Conservation (phyloP, 371 early-diverging fungal species). For the Caulochytrium protostelioides region DNA sequence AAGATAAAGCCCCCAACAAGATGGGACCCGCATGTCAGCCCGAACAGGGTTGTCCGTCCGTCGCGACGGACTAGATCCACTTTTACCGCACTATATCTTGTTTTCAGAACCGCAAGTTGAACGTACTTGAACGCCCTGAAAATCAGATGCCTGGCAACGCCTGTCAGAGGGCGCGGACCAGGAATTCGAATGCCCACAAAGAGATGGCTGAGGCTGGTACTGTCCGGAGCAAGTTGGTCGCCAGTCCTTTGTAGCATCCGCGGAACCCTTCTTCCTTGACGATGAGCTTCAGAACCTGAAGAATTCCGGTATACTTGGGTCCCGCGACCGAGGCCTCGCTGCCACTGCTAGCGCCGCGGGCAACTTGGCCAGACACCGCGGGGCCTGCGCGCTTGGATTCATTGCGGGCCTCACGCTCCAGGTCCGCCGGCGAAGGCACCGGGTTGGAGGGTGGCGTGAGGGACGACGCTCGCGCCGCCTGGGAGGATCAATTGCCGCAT, state of each 20-base stretch:
- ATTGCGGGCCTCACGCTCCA: conserved; percentile 2
- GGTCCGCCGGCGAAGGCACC: neutral
- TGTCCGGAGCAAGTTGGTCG: conserved; percentile 65
- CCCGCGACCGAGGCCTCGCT: conserved; percentile 12
- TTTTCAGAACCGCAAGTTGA: no score
- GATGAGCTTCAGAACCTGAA: conserved; percentile 49
- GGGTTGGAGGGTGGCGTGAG: no score
- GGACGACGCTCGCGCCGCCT: no score
- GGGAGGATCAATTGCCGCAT: no score
- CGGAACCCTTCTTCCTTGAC: conserved; percentile 48
- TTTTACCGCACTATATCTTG: no score
- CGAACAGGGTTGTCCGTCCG: no score
- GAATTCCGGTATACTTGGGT: conserved; percentile 51
- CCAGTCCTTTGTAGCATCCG: conserved; percentile 73
- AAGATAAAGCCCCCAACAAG: no score
- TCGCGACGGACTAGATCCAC: no score
- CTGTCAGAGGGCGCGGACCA: conserved; percentile 8
- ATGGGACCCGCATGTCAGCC: no score
- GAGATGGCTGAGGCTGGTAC: conserved; percentile 76
- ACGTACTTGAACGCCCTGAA: no score
- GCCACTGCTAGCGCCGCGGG: neutral
- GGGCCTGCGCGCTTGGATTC: conserved; percentile 2
- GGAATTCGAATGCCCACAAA: conserved; percentile 61
- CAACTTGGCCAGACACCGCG: neutral
- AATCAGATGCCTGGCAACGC: no score